Evolutionary conservation across 257 asterid species (phyloP).

Genomic region (Apocynum venetum): DNA sequence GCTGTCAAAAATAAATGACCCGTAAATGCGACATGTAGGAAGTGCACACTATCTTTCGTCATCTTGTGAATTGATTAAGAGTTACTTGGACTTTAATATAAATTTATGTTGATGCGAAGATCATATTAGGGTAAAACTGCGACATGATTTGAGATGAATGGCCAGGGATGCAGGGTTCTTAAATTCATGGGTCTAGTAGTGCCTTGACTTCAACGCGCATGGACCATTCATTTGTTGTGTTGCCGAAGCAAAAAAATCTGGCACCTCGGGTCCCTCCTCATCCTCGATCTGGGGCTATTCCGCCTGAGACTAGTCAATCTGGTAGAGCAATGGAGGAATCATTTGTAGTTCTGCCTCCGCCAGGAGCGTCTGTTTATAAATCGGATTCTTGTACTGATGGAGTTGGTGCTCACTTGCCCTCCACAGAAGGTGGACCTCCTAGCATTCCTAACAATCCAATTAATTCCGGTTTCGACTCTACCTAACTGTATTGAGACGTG

Average conservation of each 20-base stretch:
- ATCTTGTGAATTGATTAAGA: too few species aligned
- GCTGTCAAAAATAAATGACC: too few species aligned
- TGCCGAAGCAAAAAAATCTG: constrained; percentile 82
- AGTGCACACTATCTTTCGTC: too few species aligned
- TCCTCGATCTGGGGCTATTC: constrained; percentile 56
- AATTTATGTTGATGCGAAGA: neutral
- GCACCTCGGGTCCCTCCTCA: constrained; percentile 61
- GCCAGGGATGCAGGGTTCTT: constrained; percentile 81
- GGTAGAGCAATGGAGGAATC: constrained; percentile 94
- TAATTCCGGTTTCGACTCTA: constrained; percentile 84
- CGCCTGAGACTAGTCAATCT: constrained; percentile 56
- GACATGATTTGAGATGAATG: constrained; percentile 23
- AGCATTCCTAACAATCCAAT: constrained; percentile 50
- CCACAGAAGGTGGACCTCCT: constrained; percentile 50
- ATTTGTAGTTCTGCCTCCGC: constrained; percentile 94
- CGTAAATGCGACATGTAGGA: too few species aligned
- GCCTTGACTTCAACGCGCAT: constrained; percentile 61
- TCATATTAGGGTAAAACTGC: neutral
- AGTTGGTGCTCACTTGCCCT: constrained; percentile 49
- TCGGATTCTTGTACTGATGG: constrained; percentile 71
- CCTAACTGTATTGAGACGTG: constrained; percentile 82
- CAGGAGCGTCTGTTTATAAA: constrained; percentile 92
- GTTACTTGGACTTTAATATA: neutral
- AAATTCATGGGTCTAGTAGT: constrained; percentile 56
- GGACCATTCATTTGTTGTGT: constrained; percentile 84